Conservation (phyloP, 441 rosid species). For the Brassica balearica region DNA sequence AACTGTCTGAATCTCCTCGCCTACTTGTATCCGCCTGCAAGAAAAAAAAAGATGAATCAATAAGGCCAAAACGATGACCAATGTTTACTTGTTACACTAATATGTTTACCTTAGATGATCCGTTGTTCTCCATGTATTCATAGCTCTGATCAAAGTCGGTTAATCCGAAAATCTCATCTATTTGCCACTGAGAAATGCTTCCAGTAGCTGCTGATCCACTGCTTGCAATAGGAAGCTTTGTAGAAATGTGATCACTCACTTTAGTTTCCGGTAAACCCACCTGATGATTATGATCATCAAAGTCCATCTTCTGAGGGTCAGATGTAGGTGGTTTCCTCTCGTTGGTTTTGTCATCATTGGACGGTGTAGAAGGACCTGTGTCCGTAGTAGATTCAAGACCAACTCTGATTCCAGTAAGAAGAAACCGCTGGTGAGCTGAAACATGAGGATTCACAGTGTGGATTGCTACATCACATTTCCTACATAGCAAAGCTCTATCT, state of each 20-base stretch:
- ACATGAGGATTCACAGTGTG: conserved; percentile 75
- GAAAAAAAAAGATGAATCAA: not conserved
- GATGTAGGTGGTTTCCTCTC: conserved; percentile 52
- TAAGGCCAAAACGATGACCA: not conserved
- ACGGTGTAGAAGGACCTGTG: conserved; percentile 54
- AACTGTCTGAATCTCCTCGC: conserved; percentile 74
- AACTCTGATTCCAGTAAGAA: conserved; percentile 91
- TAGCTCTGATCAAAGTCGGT: conserved; percentile 65
- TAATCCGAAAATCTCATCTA: conserved; percentile 77
- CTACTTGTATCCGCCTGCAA: conserved; percentile 76
- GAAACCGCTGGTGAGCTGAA: conserved; percentile 87
- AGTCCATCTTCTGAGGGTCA: conserved; percentile 41
- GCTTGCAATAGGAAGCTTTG: conserved; percentile 58
- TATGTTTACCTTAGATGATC: conserved; percentile 72
- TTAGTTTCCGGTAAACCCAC: conserved; percentile 46
- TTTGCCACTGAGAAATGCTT: conserved; percentile 72
- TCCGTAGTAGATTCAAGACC: conserved; percentile 72
- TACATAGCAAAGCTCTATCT: conserved; percentile 91
- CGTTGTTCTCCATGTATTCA: conserved; percentile 63
- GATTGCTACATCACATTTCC: conserved; percentile 91
- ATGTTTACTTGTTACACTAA: not conserved
- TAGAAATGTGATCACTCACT: conserved; percentile 38
- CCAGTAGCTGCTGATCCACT: conserved; percentile 61
- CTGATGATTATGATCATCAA: conserved; percentile 33
- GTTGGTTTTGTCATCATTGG: conserved; percentile 51